Percentiles rank a stretch among this genome's conserved stretches.
These are phyloP conservation scores for Aciculoconidium aculeatum DNA, from an alignment of 805 yeast genomes.

Conservation along the genomic window DNA sequence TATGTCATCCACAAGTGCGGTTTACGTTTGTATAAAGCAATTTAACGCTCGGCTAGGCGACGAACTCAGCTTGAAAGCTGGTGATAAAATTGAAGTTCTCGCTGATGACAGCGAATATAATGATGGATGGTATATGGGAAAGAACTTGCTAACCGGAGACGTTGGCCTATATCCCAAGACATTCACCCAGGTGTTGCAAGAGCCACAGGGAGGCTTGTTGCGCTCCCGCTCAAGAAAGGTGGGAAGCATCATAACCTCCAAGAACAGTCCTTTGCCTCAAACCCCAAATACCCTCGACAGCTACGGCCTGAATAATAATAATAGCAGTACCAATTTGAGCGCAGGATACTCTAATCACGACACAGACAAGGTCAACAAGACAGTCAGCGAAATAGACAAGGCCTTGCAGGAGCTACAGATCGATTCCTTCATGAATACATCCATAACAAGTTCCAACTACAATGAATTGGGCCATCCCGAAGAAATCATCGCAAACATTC, in stretches of 20 bases:
- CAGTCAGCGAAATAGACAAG: slow-evolving; percentile 67
- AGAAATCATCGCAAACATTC: background rate
- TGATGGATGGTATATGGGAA: slow-evolving; percentile 97
- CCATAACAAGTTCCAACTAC: slow-evolving; percentile 2
- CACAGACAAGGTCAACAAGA: slow-evolving; percentile 36
- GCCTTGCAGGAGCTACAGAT: slow-evolving; percentile 59
- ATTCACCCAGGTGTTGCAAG: slow-evolving; percentile 56
- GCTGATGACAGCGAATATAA: slow-evolving; percentile 91
- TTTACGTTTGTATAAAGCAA: slow-evolving; percentile 68
- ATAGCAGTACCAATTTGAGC: slow-evolving; percentile 7
- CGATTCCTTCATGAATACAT: slow-evolving; percentile 9
- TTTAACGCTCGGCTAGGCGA: slow-evolving; percentile 85
- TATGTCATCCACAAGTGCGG: slow-evolving; percentile 16
- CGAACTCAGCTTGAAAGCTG: slow-evolving; percentile 73
- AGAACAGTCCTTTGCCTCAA: slow-evolving; percentile 6
- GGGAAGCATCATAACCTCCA: slow-evolving; percentile 12
- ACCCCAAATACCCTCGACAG: slow-evolving; percentile 5
- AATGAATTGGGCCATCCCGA: background rate
- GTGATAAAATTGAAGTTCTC: slow-evolving; percentile 82
- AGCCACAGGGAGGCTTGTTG: slow-evolving; percentile 20
- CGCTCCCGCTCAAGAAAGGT: slow-evolving; percentile 52
- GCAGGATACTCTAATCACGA: background rate
- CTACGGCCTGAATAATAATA: slow-evolving; percentile 6
- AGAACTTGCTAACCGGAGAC: slow-evolving; percentile 60
- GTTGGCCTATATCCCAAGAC: slow-evolving; percentile 91